Conservation (phyloP, 495 filamentous ascomycete species). For the Penicillium taxi region DNA sequence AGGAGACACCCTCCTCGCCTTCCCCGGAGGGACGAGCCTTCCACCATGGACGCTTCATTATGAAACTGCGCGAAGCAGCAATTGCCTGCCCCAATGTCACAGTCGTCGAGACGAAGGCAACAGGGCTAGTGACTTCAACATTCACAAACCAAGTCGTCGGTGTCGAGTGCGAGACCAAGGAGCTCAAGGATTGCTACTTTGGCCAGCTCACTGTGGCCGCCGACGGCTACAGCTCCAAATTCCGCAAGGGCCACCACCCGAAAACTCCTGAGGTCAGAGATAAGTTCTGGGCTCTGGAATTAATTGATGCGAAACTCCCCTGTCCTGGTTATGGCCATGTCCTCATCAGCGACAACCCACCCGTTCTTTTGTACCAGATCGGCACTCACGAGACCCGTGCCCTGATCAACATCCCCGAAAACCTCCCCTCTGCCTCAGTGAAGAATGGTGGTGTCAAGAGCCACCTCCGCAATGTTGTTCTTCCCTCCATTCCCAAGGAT, state of each 20-base stretch:
- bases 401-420: constrained; percentile 82
- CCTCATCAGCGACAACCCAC: constrained; percentile 64
- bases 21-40: constrained; percentile 62
- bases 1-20: constrained; percentile 20
- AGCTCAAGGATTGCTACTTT: constrained; percentile 67
- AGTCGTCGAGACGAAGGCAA: constrained; percentile 65
- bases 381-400: constrained; percentile 88
- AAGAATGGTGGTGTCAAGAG: constrained; percentile 72
- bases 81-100: constrained; percentile 60
- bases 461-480: constrained; percentile 66
- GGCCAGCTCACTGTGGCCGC: constrained; percentile 79
- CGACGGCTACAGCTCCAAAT: constrained; percentile 90
- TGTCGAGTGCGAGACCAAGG: constrained; percentile 57
- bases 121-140: constrained; percentile 50
- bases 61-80: constrained; percentile 62
- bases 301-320: constrained; percentile 78
- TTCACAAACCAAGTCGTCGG: constrained; percentile 60
- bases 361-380: constrained; percentile 94
- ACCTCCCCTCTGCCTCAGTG: constrained; percentile 59
- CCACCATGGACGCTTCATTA: constrained; percentile 80
- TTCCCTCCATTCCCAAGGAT: constrained; percentile 66
- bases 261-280: constrained; percentile 60
- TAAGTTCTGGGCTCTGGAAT: constrained; percentile 87
- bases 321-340: constrained; percentile 73
- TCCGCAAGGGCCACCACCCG: constrained; percentile 73